These are phyloP conservation scores for Trichoderma endophyticum DNA, from an alignment of 2,329 filamentous ascomycete species.

Conservation along the genomic window DNA sequence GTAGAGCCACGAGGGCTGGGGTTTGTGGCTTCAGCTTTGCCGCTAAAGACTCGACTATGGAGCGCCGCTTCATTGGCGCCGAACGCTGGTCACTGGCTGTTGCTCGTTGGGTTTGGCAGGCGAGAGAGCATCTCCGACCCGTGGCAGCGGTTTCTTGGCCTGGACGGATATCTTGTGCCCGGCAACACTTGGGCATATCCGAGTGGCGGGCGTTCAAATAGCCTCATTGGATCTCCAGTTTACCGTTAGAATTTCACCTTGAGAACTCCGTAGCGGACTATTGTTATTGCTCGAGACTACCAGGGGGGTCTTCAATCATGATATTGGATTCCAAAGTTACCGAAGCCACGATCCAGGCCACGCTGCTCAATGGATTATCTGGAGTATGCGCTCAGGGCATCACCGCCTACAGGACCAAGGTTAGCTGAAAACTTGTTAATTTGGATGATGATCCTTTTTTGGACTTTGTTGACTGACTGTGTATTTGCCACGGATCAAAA, in stretches of 20 bases:
- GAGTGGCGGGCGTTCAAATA: slow-evolving; percentile 16
- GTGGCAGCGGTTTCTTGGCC: not conserved
- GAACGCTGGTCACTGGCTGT: not conserved
- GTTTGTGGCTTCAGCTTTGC: not conserved
- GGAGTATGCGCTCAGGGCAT: slow-evolving; percentile 14
- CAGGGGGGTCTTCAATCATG: not conserved
- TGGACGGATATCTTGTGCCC: slow-evolving; percentile 10
- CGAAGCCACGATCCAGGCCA: slow-evolving; percentile 11
- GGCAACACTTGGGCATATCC: slow-evolving; percentile 3
- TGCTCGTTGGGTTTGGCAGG: not conserved
- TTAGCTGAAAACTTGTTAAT: not conserved
- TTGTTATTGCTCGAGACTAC: not conserved
- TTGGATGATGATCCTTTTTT: not conserved
- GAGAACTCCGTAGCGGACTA: not conserved
- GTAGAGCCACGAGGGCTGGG: not conserved
- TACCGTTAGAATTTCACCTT: not conserved
- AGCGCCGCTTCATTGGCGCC: not conserved
- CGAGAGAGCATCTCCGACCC: not conserved
- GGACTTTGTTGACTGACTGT: not conserved
- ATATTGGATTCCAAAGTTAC: slow-evolving; percentile 16
- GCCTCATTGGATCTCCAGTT: not conserved
- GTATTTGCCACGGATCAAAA: not conserved
- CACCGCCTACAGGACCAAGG: slow-evolving; percentile 6
- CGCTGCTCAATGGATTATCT: slow-evolving; percentile 9
- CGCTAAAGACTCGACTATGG: slow-evolving; percentile 6